Evolutionary conservation across 306 rosid species (phyloP).

Genomic region (Sesbania bispinosa): DNA sequence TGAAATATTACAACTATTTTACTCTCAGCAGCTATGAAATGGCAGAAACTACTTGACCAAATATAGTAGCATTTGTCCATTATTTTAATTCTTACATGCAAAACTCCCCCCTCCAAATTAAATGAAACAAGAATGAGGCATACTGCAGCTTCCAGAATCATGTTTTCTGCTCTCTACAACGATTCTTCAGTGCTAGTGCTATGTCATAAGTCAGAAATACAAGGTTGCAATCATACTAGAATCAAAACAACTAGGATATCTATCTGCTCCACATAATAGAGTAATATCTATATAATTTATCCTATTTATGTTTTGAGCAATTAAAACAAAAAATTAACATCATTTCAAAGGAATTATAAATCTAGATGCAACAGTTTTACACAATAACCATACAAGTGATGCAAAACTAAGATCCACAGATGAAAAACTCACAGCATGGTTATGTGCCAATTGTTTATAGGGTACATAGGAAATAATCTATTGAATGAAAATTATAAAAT

Average conservation of each 20-base stretch:
- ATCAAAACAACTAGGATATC: neutral
- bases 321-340: neutral
- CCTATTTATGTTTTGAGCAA: neutral
- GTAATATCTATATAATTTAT: neutral
- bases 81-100: neutral
- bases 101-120: neutral
- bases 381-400: neutral
- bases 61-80: neutral
- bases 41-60: slow-evolving; percentile 1
- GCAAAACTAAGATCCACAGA: neutral
- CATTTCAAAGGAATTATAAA: neutral
- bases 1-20: neutral
- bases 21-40: neutral
- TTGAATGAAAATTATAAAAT: neutral
- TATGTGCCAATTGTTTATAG: too few relatives aligned
- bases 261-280: neutral
- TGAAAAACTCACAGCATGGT: too few relatives aligned
- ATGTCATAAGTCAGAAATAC: neutral
- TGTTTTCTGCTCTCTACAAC: neutral
- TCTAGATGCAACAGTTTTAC: neutral
- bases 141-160: neutral
- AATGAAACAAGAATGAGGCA: neutral
- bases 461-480: neutral
- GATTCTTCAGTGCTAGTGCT: neutral
- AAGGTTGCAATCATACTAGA: neutral